phyloP scores from a whole-genome alignment of 495 filamentous ascomycete species.

The Lindgomyces ingoldianus region DNA sequence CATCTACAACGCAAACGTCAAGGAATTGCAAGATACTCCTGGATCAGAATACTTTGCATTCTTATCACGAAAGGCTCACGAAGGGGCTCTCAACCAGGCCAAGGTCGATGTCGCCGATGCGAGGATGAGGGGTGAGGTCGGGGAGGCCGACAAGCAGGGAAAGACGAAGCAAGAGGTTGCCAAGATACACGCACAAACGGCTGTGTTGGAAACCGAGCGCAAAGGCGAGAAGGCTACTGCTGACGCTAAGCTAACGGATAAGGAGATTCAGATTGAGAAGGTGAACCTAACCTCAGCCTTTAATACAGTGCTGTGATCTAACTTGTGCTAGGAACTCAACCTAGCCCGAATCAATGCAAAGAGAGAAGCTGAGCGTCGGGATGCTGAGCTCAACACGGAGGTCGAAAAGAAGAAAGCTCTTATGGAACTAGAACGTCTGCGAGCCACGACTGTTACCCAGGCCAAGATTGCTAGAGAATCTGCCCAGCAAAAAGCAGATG shows the following conservation, averaged over 20 bases:
- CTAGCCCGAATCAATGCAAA: slow-evolving; percentile 70
- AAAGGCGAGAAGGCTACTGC: slow-evolving; percentile 76
- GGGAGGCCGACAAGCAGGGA: slow-evolving; percentile 75
- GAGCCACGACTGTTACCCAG: slow-evolving; percentile 74
- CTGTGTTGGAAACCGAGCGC: slow-evolving; percentile 78
- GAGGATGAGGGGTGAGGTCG: slow-evolving; percentile 73
- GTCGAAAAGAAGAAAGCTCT: slow-evolving; percentile 73
- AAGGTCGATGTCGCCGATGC: slow-evolving; percentile 80
- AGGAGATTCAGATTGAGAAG: slow-evolving; percentile 68
- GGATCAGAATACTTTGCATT: slow-evolving; percentile 76
- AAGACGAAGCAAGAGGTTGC: slow-evolving; percentile 76
- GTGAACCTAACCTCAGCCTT: too few relatives aligned
- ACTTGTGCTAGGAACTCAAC: too few relatives aligned
- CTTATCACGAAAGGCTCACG: slow-evolving; percentile 76
- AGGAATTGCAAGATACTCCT: slow-evolving; percentile 78
- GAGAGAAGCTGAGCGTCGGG: slow-evolving; percentile 67
- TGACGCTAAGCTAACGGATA: slow-evolving; percentile 68
- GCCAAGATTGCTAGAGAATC: slow-evolving; percentile 71
- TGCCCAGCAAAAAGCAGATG: slow-evolving; percentile 73
- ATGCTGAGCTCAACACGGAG: slow-evolving; percentile 73
- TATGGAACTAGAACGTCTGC: slow-evolving; percentile 74
- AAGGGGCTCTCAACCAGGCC: slow-evolving; percentile 77
- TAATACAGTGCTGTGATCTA: too few relatives aligned
- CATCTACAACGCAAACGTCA: slow-evolving; percentile 77
- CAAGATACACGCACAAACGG: slow-evolving; percentile 78